Evolutionary conservation across 2,329 filamentous ascomycete species (phyloP).

Genomic region (Neopestalotiopsis clavispora): DNA sequence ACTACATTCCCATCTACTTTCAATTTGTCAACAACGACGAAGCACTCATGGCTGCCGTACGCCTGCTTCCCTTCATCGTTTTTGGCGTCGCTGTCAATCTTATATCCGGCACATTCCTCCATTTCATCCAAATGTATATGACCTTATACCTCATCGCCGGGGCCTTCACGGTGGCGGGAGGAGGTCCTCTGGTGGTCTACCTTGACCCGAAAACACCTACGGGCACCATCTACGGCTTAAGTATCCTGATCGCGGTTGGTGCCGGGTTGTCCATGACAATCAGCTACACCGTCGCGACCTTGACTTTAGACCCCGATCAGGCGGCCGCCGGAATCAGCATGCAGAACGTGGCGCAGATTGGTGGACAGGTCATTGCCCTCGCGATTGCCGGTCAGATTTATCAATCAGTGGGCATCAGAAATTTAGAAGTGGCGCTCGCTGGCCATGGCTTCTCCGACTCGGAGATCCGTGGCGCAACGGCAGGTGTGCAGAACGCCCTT

Average conservation of each 20-base stretch:
- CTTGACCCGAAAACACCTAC: conserved; percentile 22
- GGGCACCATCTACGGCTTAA: conserved; percentile 38
- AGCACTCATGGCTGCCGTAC: conserved; percentile 44
- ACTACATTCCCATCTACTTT: conserved; percentile 59
- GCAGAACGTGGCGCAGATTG: conserved; percentile 33
- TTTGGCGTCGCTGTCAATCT: conserved; percentile 40
- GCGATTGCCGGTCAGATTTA: conserved; percentile 5
- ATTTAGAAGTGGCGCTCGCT: background rate
- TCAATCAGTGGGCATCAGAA: background rate
- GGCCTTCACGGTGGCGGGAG: conserved; percentile 39
- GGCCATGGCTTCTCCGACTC: background rate
- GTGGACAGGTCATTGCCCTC: conserved; percentile 14
- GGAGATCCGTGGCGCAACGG: background rate
- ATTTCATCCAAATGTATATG: conserved; percentile 33
- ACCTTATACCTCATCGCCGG: conserved; percentile 44
- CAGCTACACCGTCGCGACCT: conserved; percentile 39
- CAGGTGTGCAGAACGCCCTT: background rate
- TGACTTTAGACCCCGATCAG: conserved; percentile 34
- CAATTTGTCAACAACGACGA: conserved; percentile 48
- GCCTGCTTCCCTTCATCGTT: conserved; percentile 46
- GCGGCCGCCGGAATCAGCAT: conserved; percentile 39
- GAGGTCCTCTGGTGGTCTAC: conserved; percentile 33
- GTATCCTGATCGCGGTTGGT: conserved; percentile 45
- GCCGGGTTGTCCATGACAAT: conserved; percentile 40
- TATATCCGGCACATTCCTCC: conserved; percentile 36